Base-by-base conservation (phyloP, 148 eudicot genomes). In the Fallopia convolvulus region DNA sequence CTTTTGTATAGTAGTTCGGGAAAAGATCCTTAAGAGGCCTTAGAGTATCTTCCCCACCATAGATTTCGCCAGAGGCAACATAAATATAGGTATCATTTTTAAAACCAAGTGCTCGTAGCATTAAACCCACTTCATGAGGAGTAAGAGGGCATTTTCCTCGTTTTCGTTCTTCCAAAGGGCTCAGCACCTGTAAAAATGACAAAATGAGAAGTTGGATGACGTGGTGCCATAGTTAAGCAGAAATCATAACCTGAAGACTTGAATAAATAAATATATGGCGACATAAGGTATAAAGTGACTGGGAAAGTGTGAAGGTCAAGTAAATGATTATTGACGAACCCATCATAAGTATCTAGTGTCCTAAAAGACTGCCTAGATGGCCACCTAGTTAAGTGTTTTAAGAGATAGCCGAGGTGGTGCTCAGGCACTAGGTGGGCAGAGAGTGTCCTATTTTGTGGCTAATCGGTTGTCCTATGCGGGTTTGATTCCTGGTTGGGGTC, bases 111-210 rank as follows among this genome's bases (percentile, higher is more conserved):
- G 99, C 99, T 76, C 93, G 87, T 55, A 95, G 88, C 94, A 95
- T 80, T 75, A 95, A 83, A 71, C 99, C 99, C 26, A 95, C 97
- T 87, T 95, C 99, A 70, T 92, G 90, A 78, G 99, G 99, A 63
- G 99, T 92, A 76, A 95, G 92, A 47, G 99, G 99, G 81, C 99
- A 95, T 81, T 92, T 95, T 36, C 99, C 99, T 42, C 97, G 90
- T 78, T 81, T 79, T 78, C 99, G 87, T 82, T 92, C 99, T 81
- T 88, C 97, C 42, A 87, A 86, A 20, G 99, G 94, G 82, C 88
- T 90, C 81, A 89, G 80, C 36, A 92, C 97, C 99, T 95, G 79
- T n/a, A 85, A 52, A 72, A 79, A 55, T 49, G 21, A 74, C 53
- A 47, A 5, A 66, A 10, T 30, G 48, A 47, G 32, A 68, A 68